These are phyloP conservation scores for Blastobotrys petasosporus DNA, from an alignment of 1,139 yeast genomes.

Conservation along the genomic window DNA sequence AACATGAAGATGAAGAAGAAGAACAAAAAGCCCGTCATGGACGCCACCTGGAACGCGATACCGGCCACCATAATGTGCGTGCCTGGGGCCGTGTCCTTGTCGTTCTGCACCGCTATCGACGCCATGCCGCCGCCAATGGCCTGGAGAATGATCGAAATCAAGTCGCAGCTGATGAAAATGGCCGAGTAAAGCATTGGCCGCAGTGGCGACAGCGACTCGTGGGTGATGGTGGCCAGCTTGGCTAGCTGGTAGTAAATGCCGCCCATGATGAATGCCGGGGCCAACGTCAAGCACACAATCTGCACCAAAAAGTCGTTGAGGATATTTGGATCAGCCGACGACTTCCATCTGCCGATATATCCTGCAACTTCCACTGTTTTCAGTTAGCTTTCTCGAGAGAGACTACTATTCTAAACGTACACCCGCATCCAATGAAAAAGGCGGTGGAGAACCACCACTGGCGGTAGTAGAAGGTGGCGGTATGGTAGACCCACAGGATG, in stretches of 20 bases:
- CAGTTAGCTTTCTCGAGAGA: too few species aligned
- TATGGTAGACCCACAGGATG: slow-evolving; percentile 39
- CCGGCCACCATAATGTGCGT: slow-evolving; percentile 80
- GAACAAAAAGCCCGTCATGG: slow-evolving; percentile 58
- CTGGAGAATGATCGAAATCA: slow-evolving; percentile 64
- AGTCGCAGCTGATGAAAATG: slow-evolving; percentile 61
- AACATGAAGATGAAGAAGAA: slow-evolving; percentile 52
- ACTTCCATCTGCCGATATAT: slow-evolving; percentile 56
- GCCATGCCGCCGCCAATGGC: slow-evolving; percentile 82
- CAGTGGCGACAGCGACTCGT: slow-evolving; percentile 53
- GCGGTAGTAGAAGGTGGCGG: slow-evolving; percentile 38
- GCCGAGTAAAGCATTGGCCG: slow-evolving; percentile 73
- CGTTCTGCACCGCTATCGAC: slow-evolving; percentile 45
- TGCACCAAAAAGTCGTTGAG: slow-evolving; percentile 54
- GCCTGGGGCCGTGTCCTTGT: slow-evolving; percentile 45
- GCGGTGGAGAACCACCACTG: slow-evolving; percentile 73
- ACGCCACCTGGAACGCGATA: slow-evolving; percentile 66
- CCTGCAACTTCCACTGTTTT: slow-evolving; percentile 57
- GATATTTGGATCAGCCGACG: slow-evolving; percentile 37
- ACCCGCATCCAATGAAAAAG: slow-evolving; percentile 51
- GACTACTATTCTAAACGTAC: not conserved
- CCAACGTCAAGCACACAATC: slow-evolving; percentile 64
- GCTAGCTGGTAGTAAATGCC: slow-evolving; percentile 77
- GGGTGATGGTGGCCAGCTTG: slow-evolving; percentile 64
- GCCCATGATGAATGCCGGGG: slow-evolving; percentile 87